Percentiles rank a stretch among this genome's conserved stretches.
Evolutionary conservation across 2,329 filamentous ascomycete species (phyloP).

Genomic region (Neurospora crassa): DNA sequence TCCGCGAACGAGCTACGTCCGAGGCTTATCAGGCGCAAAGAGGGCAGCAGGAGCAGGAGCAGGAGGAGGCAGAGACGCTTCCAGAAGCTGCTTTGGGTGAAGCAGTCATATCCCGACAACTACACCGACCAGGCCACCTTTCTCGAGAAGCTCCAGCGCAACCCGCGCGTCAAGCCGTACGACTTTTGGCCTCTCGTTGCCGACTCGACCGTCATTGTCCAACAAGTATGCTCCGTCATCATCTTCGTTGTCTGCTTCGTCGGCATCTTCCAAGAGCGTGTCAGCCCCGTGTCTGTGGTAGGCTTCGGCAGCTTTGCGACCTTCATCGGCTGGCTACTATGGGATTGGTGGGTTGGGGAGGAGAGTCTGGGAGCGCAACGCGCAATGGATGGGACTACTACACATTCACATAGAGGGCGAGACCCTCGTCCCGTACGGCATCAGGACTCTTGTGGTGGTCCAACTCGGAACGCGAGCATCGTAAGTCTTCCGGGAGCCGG

Average conservation of each 20-base stretch:
- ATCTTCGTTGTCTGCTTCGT: constrained; percentile 94
- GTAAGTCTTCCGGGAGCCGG: background rate
- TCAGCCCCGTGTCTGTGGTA: constrained; percentile 85
- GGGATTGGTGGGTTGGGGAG: constrained; percentile 82
- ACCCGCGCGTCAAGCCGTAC: constrained; percentile 86
- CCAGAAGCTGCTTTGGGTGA: constrained; percentile 98
- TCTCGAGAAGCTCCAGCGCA: constrained; percentile 88
- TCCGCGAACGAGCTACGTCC: constrained; percentile 26
- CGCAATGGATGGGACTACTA: constrained; percentile 10
- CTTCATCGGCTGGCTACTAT: constrained; percentile 78
- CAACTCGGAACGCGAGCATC: background rate
- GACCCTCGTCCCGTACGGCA: constrained; percentile 1
- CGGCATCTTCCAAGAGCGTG: constrained; percentile 74
- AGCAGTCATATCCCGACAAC: constrained; percentile 96
- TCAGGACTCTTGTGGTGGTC: background rate
- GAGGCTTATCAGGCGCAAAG: constrained; percentile 34
- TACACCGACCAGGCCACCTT: constrained; percentile 97
- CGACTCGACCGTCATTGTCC: constrained; percentile 91
- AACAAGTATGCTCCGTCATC: constrained; percentile 89
- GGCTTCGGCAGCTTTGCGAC: constrained; percentile 76
- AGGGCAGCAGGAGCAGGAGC: constrained; percentile 53
- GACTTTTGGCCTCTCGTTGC: constrained; percentile 97
- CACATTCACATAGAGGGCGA: background rate
- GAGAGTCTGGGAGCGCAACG: constrained; percentile 29
- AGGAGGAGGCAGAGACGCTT: constrained; percentile 60